Conservation (phyloP, 208 protist genomes). For the Angomonas desouzai region DNA sequence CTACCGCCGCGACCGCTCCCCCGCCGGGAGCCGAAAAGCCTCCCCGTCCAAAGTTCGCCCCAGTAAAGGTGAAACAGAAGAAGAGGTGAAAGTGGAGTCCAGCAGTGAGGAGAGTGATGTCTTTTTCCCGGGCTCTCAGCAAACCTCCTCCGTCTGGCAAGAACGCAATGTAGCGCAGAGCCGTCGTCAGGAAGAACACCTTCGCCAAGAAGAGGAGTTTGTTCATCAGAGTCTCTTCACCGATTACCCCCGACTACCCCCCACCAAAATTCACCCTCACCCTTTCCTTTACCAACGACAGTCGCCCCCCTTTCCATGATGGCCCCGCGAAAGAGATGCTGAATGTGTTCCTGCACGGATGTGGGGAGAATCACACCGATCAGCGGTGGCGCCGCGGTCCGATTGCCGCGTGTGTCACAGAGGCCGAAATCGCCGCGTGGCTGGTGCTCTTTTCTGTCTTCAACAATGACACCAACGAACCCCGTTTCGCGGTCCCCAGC, state of each 20-base stretch:
- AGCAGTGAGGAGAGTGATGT: not conserved
- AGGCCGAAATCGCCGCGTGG: conserved; percentile 40
- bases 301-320: conserved; percentile 34
- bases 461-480: conserved; percentile 18
- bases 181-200: not conserved
- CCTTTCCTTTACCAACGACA: conserved; percentile 55
- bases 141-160: not conserved
- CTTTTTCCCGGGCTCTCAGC: not conserved
- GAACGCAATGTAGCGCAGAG: not conserved
- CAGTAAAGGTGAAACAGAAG: not conserved
- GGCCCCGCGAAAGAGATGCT: conserved; percentile 37
- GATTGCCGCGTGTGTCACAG: not conserved
- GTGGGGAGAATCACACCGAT: conserved; percentile 12
- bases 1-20: not conserved
- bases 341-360: conserved; percentile 30
- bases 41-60: not conserved
- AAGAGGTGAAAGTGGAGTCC: not conserved
- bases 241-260: conserved; percentile 3
- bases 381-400: conserved; percentile 13
- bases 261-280: conserved; percentile 8
- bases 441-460: conserved; percentile 39
- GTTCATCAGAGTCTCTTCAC: not conserved
- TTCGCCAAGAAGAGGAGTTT: not conserved
- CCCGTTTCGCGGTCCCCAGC: not conserved
- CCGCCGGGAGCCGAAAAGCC: not conserved